phyloP scores from a whole-genome alignment of 106 monocot genomes.

The Posidonia australis region DNA sequence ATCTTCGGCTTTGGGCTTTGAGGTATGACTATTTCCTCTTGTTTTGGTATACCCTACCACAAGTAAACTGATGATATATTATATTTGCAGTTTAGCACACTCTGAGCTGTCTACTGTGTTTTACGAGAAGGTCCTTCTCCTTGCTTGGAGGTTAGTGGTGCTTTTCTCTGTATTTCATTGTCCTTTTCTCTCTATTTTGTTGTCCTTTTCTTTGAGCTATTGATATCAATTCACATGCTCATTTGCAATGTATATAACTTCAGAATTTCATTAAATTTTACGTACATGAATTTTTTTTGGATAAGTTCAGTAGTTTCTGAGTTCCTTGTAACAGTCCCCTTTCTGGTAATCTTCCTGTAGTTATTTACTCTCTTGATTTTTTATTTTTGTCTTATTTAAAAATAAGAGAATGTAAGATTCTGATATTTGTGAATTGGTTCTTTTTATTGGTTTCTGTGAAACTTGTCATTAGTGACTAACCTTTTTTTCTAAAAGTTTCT shows the following conservation, averaged over 20 bases:
- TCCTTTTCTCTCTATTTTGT: neutral
- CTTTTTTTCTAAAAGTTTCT: too few species aligned
- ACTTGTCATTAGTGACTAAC: too few species aligned
- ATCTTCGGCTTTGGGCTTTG: conserved; percentile 96
- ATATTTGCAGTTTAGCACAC: conserved; percentile 76
- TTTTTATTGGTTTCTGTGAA: too few species aligned
- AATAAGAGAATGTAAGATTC: too few species aligned
- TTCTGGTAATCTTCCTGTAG: too few species aligned
- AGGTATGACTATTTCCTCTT: conserved; percentile 34
- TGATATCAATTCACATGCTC: too few species aligned
- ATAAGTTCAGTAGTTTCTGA: neutral
- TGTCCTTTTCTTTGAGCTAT: too few species aligned
- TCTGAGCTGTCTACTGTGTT: conserved; percentile 98
- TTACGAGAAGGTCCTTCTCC: conserved; percentile 84
- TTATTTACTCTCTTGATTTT: too few species aligned
- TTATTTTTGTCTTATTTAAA: too few species aligned
- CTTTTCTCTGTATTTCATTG: neutral
- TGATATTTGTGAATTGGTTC: too few species aligned
- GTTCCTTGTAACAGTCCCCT: neutral
- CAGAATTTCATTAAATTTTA: neutral
- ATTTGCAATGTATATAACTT: neutral
- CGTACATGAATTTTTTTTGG: neutral
- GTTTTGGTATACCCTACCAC: neutral
- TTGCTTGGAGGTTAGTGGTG: conserved; percentile 79
- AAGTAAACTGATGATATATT: neutral